Evolutionary conservation across 2,329 filamentous ascomycete species (phyloP).

Genomic region (Aspergillus tubingensis): DNA sequence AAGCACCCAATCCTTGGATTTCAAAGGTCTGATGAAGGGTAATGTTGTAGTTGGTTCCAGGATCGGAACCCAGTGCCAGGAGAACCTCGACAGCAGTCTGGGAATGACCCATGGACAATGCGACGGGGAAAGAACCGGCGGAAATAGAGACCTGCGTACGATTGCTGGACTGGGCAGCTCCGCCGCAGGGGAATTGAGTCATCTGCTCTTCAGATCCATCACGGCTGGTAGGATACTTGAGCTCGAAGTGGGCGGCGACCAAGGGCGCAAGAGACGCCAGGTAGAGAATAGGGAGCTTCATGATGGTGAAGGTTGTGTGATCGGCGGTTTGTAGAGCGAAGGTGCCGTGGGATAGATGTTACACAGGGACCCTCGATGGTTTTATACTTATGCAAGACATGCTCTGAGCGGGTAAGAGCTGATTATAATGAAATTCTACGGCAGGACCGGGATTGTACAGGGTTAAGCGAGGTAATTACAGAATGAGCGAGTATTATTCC

Average conservation of each 20-base stretch:
- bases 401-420: neutral
- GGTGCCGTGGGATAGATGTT: neutral
- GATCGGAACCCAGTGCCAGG: constrained; percentile 54
- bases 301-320: constrained; percentile 14
- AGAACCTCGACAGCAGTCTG: constrained; percentile 56
- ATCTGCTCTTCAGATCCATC: constrained; percentile 53
- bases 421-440: no score
- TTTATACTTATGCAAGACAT: neutral
- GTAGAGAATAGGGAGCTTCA: constrained; percentile 38
- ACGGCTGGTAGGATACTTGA: constrained; percentile 55
- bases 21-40: constrained; percentile 64
- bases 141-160: constrained; percentile 55
- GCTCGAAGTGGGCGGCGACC: constrained; percentile 57
- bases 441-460: neutral
- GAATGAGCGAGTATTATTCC: neutral
- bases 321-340: neutral
- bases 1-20: constrained; percentile 62
- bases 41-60: constrained; percentile 67
- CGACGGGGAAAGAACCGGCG: constrained; percentile 51
- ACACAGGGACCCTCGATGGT: neutral
- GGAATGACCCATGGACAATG: constrained; percentile 55
- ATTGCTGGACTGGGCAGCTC: constrained; percentile 46
- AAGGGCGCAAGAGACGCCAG: constrained; percentile 48
- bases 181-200: constrained; percentile 53
- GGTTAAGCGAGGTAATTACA: constrained; percentile 1